phyloP scores from a whole-genome alignment of 2,329 filamentous ascomycete species.

The Exutisphaerella laricina region DNA sequence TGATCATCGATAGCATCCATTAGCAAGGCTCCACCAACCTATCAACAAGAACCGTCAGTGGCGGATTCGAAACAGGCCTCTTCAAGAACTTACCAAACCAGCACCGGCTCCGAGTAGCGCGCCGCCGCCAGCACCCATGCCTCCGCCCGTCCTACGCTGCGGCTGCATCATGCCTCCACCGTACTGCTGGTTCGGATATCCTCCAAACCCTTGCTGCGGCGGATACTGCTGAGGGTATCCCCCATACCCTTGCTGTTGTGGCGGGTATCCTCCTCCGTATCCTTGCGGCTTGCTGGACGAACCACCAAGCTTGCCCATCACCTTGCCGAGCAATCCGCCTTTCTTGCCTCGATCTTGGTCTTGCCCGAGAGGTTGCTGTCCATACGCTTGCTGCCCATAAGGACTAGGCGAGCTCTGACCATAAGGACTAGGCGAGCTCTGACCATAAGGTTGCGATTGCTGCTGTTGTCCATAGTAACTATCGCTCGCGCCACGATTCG shows the following conservation, averaged over 20 bases:
- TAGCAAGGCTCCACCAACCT: constrained; percentile 62
- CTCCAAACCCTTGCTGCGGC: constrained; percentile 31
- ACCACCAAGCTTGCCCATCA: constrained; percentile 44
- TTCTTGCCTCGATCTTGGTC: constrained; percentile 38
- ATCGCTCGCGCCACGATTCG: constrained; percentile 39
- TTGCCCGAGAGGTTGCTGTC: constrained; percentile 10
- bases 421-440: constrained; percentile 6
- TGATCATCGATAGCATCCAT: constrained; percentile 56
- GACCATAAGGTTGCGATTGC: constrained; percentile 17
- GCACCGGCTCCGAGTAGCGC: constrained; percentile 74
- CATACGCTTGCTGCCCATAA: constrained; percentile 31
- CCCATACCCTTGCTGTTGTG: constrained; percentile 19
- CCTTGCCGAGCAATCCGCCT: constrained; percentile 47
- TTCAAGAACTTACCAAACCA: constrained; percentile 54
- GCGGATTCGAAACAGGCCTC: too few species aligned
- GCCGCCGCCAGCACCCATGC: constrained; percentile 66
- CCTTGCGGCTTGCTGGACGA: constrained; percentile 19
- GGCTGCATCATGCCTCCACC: constrained; percentile 34
- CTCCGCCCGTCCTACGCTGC: constrained; percentile 42
- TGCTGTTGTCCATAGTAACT: constrained; percentile 40
- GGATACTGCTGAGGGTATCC: constrained; percentile 12
- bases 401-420: constrained; percentile 19
- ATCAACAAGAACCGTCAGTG: too few species aligned
- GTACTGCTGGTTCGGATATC: constrained; percentile 33
- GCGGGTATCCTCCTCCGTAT: constrained; percentile 28